Evolutionary conservation across 805 yeast genomes (phyloP), one percentile per base, ranked within the genome.

Genomic region (Maudiozyma turicensis): DNA sequence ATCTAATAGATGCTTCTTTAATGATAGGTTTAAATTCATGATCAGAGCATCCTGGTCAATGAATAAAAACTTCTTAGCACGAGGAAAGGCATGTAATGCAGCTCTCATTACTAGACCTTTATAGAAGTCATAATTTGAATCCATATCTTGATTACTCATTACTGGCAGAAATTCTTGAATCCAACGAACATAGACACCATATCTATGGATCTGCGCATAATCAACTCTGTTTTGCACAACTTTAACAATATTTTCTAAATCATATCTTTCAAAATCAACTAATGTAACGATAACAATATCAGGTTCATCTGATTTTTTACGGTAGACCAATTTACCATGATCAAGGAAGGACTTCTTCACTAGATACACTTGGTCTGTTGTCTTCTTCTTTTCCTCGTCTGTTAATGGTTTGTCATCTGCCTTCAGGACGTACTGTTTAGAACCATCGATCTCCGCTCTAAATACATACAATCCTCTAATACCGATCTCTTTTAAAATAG

Each of bases 31-130:
- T 50, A 80, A 70, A 52, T 86, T 78, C 87, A 86, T 84, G 50
- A 91, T 81, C 47, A 88, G 67, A 0, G 91, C 80, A 58, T 83
- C 80, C 55, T 85, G 78, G 63, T 87, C 96, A 42, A 93, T 62
- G 60, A 81, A 90, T 93, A 97, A 86, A 60, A 90, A 82, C 73
- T 87, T 84, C 63, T 86, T 80, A n/a, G 96, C 85, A 44, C 82
- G 72, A 1, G 98, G 98, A 71, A 89, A 89, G 0, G 95, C 93
- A 64, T 78, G 79, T 83, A 91, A 81, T n/a, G 98, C 97, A 41
- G 90, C 93, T 52, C 95, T 76, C 62, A 87, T 64, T 48, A 60
- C 46, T 48, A 65, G 32, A 29, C 59, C 63, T 53, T 56, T 67
- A 31, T 58, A 50, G 41, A 44, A 57, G 11, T 64, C 65, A 45